These are phyloP conservation scores for Piper longum DNA, from an alignment of 164 flowering plant genomes.

Conservation along the genomic window DNA sequence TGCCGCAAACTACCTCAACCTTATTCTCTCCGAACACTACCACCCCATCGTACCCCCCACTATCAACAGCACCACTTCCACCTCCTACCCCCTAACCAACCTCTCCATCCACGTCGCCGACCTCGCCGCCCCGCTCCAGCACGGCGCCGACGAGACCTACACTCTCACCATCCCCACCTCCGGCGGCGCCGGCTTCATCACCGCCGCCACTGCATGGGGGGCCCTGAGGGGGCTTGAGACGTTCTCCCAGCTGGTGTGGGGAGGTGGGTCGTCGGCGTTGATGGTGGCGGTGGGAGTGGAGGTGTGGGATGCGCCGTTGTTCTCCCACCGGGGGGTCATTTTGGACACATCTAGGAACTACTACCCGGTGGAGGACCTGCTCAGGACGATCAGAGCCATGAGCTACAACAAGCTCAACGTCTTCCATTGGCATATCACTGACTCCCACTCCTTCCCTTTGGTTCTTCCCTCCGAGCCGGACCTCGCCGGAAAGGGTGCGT, in stretches of 20 bases:
- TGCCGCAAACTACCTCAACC: constrained; percentile 27
- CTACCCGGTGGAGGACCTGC: constrained; percentile 42
- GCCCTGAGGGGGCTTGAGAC: constrained; percentile 90
- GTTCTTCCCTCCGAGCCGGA: constrained; percentile 73
- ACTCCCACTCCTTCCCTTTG: constrained; percentile 81
- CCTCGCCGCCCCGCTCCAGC: constrained; percentile 30
- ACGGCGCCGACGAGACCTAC: constrained; percentile 57
- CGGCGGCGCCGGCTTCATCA: constrained; percentile 25
- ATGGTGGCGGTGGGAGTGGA: constrained; percentile 33
- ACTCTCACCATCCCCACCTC: constrained; percentile 28
- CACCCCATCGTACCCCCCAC: constrained; percentile 24
- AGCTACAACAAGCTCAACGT: constrained; percentile 69
- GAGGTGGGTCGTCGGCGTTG: constrained; percentile 13
- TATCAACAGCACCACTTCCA: constrained; percentile 14
- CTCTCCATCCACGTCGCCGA: constrained; percentile 25
- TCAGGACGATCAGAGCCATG: constrained; percentile 66
- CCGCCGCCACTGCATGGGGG: constrained; percentile 62
- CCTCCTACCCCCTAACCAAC: constrained; percentile 14
- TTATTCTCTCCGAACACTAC: constrained; percentile 34
- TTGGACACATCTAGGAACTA: constrained; percentile 74
- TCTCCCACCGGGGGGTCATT: constrained; percentile 55
- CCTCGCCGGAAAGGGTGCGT: constrained; percentile 53
- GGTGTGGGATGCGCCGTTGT: constrained; percentile 52
- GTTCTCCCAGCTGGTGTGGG: constrained; percentile 78
- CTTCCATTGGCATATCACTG: constrained; percentile 93